phyloP scores from a whole-genome alignment of 1,139 yeast species.

The Meyerozyma athensensis region DNA sequence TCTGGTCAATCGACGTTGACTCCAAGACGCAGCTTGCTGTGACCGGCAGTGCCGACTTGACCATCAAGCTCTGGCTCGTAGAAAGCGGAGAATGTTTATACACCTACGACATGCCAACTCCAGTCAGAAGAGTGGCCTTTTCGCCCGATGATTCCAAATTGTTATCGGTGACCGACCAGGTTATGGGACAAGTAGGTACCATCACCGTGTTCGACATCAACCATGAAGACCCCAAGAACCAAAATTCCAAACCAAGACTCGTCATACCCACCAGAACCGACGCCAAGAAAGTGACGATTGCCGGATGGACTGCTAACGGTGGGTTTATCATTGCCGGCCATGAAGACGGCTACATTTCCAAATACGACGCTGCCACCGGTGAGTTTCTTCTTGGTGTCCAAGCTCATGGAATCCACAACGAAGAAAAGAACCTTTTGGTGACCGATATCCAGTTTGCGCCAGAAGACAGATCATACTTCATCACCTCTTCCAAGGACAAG shows the following conservation, averaged over 20 bases:
- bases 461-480: constrained; percentile 80
- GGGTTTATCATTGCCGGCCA: constrained; percentile 80
- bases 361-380: constrained; percentile 74
- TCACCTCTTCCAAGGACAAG: constrained; percentile 92
- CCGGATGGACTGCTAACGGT: constrained; percentile 81
- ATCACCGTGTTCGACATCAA: constrained; percentile 64
- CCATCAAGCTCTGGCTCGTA: constrained; percentile 81
- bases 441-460: constrained; percentile 87
- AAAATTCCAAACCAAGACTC: constrained; percentile 48
- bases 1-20: constrained; percentile 92
- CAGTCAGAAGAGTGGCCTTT: constrained; percentile 88
- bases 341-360: constrained; percentile 78
- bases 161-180: constrained; percentile 82
- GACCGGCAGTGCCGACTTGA: constrained; percentile 90
- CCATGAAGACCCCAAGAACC: constrained; percentile 36
- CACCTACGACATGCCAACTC: constrained; percentile 75
- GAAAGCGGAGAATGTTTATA: constrained; percentile 71
- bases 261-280: constrained; percentile 61
- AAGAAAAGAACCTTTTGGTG: constrained; percentile 48
- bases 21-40: constrained; percentile 60
- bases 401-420: constrained; percentile 63
- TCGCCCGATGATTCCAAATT: constrained; percentile 67
- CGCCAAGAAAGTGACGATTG: constrained; percentile 71
- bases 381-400: constrained; percentile 54
- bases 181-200: constrained; percentile 86